Percentiles rank a stretch among this genome's conserved stretches.
Evolutionary conservation across 495 filamentous ascomycete species (phyloP).

Genomic region (Neurospora africana): DNA sequence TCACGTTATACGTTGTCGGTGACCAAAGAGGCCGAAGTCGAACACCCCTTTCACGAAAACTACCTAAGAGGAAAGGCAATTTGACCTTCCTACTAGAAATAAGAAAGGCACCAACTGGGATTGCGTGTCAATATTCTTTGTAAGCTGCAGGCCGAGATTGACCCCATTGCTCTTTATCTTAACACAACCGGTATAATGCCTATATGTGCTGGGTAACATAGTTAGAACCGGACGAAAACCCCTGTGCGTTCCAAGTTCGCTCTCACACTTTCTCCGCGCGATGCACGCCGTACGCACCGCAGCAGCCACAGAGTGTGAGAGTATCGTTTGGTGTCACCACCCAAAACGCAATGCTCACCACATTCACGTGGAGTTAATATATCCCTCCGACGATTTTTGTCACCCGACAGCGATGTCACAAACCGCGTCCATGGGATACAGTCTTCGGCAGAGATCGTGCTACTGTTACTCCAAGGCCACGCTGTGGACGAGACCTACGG

Average conservation of each 20-base stretch:
- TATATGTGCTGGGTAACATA: slow-evolving; percentile 38
- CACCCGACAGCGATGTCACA: neutral
- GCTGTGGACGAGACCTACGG: neutral
- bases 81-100: neutral
- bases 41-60: neutral
- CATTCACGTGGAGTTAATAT: neutral
- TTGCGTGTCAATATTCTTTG: slow-evolving; percentile 16
- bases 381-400: neutral
- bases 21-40: neutral
- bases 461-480: neutral
- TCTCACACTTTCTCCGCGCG: neutral
- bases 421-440: neutral
- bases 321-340: neutral
- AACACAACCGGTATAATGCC: slow-evolving; percentile 26
- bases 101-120: neutral
- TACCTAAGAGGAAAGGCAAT: neutral
- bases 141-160: slow-evolving; percentile 31
- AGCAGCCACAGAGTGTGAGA: neutral
- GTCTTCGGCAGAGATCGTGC: neutral
- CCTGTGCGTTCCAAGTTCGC: slow-evolving; percentile 10
- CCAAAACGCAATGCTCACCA: neutral
- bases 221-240: slow-evolving; percentile 19
- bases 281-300: neutral
- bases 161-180: slow-evolving; percentile 19
- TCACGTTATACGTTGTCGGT: neutral